phyloP scores from a whole-genome alignment of 1,284 basidiomycete species.

The Puccinia horiana region DNA sequence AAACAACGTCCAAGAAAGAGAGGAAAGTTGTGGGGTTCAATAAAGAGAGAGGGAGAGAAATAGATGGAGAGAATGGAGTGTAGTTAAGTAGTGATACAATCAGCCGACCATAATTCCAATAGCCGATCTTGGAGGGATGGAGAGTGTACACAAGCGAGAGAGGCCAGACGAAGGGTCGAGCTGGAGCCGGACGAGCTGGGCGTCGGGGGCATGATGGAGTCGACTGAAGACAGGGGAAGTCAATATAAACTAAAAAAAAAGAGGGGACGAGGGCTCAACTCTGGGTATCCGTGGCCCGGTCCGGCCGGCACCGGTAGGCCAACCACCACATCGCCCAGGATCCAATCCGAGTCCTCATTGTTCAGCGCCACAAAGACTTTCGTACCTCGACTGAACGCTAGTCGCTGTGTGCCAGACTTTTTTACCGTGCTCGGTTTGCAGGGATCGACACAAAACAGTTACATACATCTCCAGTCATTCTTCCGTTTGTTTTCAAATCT shows the following conservation, averaged over 20 bases:
- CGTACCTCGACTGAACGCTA: constrained; percentile 24
- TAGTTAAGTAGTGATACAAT: too few species aligned
- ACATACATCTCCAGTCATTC: neutral
- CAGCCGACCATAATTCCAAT: constrained; percentile 20
- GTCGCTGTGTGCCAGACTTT: constrained; percentile 34
- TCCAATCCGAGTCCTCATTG: constrained; percentile 27
- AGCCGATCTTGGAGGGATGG: constrained; percentile 13
- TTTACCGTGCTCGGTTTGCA: neutral
- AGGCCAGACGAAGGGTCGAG: neutral
- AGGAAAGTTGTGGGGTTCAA: too few species aligned
- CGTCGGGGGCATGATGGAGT: neutral
- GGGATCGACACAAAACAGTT: neutral
- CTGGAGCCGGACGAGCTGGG: neutral
- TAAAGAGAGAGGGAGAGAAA: neutral
- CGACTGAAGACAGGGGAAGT: neutral
- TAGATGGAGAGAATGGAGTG: neutral
- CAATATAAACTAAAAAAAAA: neutral
- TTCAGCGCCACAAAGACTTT: constrained; percentile 41
- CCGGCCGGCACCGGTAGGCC: neutral
- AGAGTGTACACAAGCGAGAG: neutral
- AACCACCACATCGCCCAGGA: neutral
- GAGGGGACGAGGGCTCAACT: neutral
- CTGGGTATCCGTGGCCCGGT: neutral
- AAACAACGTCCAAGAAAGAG: too few species aligned
- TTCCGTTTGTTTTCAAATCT: neutral